These are phyloP conservation scores for Ustanciosporium gigantosporum DNA, from an alignment of 1,284 basidiomycete genomes.

Conservation along the genomic window DNA sequence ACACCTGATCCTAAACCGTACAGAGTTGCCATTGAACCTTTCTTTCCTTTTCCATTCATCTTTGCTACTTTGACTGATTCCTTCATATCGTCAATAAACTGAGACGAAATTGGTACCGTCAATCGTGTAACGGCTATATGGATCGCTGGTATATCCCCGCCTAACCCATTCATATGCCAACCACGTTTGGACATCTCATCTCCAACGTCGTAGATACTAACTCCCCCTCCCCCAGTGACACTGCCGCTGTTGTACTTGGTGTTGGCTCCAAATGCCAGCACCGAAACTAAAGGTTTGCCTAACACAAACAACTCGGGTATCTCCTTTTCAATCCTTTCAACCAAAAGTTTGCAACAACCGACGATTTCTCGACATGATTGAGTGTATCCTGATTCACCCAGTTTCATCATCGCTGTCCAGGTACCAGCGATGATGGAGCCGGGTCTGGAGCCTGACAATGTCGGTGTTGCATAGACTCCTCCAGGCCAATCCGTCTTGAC, in stretches of 20 bases:
- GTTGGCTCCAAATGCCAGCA: slow-evolving; percentile 77
- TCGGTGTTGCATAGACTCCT: slow-evolving; percentile 58
- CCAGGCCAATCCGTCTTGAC: slow-evolving; percentile 59
- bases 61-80: slow-evolving; percentile 65
- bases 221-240: too few relatives aligned
- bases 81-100: slow-evolving; percentile 80
- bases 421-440: slow-evolving; percentile 91
- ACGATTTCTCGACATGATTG: slow-evolving; percentile 84
- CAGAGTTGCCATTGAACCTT: slow-evolving; percentile 53
- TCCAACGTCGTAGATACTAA: slow-evolving; percentile 81
- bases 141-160: slow-evolving; percentile 73
- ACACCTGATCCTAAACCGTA: slow-evolving; percentile 82
- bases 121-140: slow-evolving; percentile 91
- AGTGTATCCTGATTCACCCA: slow-evolving; percentile 91
- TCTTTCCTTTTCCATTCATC: slow-evolving; percentile 10
- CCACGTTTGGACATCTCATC: slow-evolving; percentile 77
- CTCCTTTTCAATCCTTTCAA: slow-evolving; percentile 69
- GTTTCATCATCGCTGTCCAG: slow-evolving; percentile 92
- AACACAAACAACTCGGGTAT: slow-evolving; percentile 78
- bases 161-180: slow-evolving; percentile 85
- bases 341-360: slow-evolving; percentile 71
- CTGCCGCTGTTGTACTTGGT: too few relatives aligned
- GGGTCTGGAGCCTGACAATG: slow-evolving; percentile 67
- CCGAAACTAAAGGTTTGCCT: slow-evolving; percentile 84
- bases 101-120: slow-evolving; percentile 76